Evolutionary conservation across 2,329 filamentous ascomycete genomes (phyloP).

Genomic region (Tolypocladium ovalisporum): DNA sequence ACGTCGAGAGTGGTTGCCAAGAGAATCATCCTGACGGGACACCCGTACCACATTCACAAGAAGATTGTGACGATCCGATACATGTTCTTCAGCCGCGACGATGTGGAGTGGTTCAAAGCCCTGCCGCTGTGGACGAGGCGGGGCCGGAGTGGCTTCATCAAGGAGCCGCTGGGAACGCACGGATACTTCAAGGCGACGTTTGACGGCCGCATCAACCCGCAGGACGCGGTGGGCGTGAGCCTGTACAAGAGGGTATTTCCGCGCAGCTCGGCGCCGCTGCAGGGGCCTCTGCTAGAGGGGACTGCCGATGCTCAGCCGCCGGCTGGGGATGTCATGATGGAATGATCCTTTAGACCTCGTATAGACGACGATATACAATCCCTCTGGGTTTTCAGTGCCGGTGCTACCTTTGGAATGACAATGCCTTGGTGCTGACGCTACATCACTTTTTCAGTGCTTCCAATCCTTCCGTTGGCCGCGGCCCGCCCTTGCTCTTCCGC

Average conservation of each 20-base stretch:
- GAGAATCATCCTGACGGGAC: slow-evolving; percentile 84
- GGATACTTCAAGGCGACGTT: slow-evolving; percentile 99
- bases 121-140: slow-evolving; percentile 88
- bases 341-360: not conserved
- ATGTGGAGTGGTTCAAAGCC: slow-evolving; percentile 96
- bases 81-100: slow-evolving; percentile 98
- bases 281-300: slow-evolving; percentile 29
- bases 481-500: slow-evolving; percentile 42
- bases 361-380: slow-evolving; percentile 8
- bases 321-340: slow-evolving; percentile 25
- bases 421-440: not conserved
- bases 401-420: not conserved
- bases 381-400: not conserved
- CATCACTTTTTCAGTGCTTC: slow-evolving; percentile 31
- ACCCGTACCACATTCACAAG: slow-evolving; percentile 99
- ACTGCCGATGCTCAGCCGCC: slow-evolving; percentile 9
- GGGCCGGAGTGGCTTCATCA: slow-evolving; percentile 81
- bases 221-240: slow-evolving; percentile 87
- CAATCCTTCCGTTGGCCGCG: slow-evolving; percentile 44
- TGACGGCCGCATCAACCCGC: slow-evolving; percentile 89
- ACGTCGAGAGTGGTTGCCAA: slow-evolving; percentile 80
- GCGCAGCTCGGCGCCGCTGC: slow-evolving; percentile 45
- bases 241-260: slow-evolving; percentile 82
- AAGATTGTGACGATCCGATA: slow-evolving; percentile 92
- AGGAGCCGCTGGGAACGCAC: slow-evolving; percentile 89